Evolutionary conservation across 371 early-diverging fungal species (phyloP).

Genomic region (Nosema muscidifuracis): DNA sequence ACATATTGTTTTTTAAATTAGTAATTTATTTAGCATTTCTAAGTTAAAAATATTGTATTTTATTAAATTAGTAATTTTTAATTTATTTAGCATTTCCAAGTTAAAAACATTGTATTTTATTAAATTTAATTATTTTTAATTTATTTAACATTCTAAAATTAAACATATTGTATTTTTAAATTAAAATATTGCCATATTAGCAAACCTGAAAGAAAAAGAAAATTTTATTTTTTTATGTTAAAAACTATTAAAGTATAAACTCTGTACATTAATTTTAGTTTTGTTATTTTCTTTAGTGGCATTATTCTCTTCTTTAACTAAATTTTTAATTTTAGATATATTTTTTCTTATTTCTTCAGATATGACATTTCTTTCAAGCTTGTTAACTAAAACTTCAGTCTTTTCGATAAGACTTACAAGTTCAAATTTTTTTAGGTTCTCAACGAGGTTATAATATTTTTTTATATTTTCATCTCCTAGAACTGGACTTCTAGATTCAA

Average conservation of each 20-base stretch:
- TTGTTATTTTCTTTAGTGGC: conserved; percentile 11
- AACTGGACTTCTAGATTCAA: conserved; percentile 22
- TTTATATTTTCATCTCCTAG: conserved; percentile 37
- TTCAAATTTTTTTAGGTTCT: conserved; percentile 17
- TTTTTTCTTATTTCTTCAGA: conserved; percentile 9
- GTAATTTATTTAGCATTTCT: no score
- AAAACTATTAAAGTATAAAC: conserved; percentile 29
- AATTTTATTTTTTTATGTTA: no score
- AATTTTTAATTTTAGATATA: conserved; percentile 34
- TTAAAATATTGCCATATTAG: no score
- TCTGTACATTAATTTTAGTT: conserved; percentile 19
- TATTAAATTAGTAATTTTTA: no score
- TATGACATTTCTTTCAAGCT: conserved; percentile 1
- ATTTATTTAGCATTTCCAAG: no score
- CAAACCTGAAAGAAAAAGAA: no score
- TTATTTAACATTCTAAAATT: no score
- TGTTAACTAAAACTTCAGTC: conserved; percentile 38
- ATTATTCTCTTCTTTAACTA: conserved; percentile 24
- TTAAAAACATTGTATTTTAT: no score
- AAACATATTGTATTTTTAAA: no score
- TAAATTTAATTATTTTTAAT: no score
- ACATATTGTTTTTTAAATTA: no score
- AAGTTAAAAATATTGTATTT: no score
- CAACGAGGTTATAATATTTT: conserved; percentile 51
- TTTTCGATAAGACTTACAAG: conserved; percentile 29